Evolutionary conservation across 2,329 filamentous ascomycete species (phyloP).

Genomic region (Akanthomyces lecanii): DNA sequence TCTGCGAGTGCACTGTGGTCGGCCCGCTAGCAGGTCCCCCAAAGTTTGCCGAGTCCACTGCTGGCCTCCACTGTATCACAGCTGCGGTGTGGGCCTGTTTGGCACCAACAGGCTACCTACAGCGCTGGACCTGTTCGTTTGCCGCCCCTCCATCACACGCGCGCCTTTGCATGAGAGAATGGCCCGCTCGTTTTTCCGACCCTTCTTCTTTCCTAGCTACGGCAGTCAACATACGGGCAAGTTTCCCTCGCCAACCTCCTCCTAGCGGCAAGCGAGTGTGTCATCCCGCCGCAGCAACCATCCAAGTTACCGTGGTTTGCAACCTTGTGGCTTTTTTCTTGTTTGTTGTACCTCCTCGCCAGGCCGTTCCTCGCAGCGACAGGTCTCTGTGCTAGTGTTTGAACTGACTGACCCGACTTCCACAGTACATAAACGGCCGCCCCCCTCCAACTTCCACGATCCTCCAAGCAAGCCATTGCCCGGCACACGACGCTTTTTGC

Average conservation of each 20-base stretch:
- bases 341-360: not conserved
- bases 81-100: not conserved
- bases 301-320: not conserved
- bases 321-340: not conserved
- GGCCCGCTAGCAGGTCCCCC: too few relatives aligned
- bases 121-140: too few relatives aligned
- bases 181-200: too few relatives aligned
- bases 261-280: too few relatives aligned
- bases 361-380: not conserved
- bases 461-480: not conserved
- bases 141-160: too few relatives aligned
- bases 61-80: not conserved
- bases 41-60: not conserved
- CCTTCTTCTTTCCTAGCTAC: too few relatives aligned
- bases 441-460: not conserved
- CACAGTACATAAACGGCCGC: not conserved
- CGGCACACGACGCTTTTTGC: conserved; percentile 5
- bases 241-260: too few relatives aligned
- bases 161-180: too few relatives aligned
- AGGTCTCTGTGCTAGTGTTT: not conserved
- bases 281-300: not conserved
- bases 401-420: not conserved
- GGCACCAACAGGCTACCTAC: too few relatives aligned
- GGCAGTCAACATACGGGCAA: too few relatives aligned
- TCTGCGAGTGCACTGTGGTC: too few relatives aligned